Percentiles rank a stretch among this genome's conserved stretches.
phyloP scores from a whole-genome alignment of 805 yeast genomes.

The Wickerhamiella sergipiensis region DNA sequence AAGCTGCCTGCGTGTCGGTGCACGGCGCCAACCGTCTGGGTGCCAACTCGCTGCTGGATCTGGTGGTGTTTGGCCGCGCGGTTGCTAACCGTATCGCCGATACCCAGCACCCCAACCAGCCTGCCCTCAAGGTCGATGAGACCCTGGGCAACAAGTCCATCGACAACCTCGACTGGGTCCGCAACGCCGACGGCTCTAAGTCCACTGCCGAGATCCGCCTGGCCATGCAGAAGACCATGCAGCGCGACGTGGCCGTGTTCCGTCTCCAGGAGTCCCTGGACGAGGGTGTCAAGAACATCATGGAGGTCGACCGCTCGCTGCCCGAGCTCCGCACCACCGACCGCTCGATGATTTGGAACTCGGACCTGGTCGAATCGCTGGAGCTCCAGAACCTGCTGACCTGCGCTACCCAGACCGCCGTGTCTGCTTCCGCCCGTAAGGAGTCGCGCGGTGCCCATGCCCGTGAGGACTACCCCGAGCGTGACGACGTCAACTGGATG shows the following conservation, averaged over 20 bases:
- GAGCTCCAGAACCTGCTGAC: constrained; percentile 94
- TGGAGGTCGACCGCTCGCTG: constrained; percentile 60
- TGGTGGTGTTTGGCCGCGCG: constrained; percentile 97
- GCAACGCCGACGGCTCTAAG: constrained; percentile 72
- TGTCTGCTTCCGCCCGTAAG: constrained; percentile 83
- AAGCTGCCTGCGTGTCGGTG: constrained; percentile 97
- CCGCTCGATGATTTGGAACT: constrained; percentile 98
- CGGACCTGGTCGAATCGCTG: constrained; percentile 89
- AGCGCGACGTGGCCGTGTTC: constrained; percentile 91
- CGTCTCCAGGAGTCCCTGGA: constrained; percentile 86
- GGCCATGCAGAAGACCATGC: constrained; percentile 93
- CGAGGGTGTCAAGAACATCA: constrained; percentile 74
- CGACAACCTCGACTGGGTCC: constrained; percentile 75
- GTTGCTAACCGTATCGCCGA: constrained; percentile 86
- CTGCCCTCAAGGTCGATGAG: constrained; percentile 68
- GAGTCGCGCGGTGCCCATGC: constrained; percentile 99
- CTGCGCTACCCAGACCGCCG: constrained; percentile 93
- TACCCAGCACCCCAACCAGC: constrained; percentile 73
- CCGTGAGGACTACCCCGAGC: constrained; percentile 90
- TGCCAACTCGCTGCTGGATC: constrained; percentile 91
- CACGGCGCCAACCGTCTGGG: constrained; percentile 99
- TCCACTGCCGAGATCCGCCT: constrained; percentile 81
- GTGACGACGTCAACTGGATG: constrained; percentile 97
- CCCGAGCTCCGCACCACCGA: constrained; percentile 74
- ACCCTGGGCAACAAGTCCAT: constrained; percentile 83